Percentiles rank a stretch among this genome's conserved stretches.
These are phyloP conservation scores for Silene latifolia DNA, from an alignment of 148 eudicot genomes.

Conservation along the genomic window DNA sequence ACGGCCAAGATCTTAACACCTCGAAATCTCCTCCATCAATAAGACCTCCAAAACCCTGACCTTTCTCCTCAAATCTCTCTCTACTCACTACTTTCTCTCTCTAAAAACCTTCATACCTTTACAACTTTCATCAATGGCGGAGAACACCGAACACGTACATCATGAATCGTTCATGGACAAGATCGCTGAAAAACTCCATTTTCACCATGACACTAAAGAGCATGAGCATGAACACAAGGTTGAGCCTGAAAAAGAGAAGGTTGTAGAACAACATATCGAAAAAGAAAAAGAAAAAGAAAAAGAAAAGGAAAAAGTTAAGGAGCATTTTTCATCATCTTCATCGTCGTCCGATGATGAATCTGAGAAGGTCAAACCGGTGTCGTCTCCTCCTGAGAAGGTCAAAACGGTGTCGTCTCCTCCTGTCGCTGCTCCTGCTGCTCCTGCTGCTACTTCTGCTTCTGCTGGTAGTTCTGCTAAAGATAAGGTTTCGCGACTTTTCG, in stretches of 20 bases:
- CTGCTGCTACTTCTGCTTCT: constrained; percentile 12
- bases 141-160: constrained; percentile 9
- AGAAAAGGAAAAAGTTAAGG: background rate
- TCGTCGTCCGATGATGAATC: constrained; percentile 48
- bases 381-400: constrained; percentile 23
- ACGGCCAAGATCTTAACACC: constrained; percentile 22
- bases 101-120: background rate
- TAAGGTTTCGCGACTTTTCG: constrained; percentile 53
- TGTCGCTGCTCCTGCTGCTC: constrained; percentile 9
- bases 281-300: background rate
- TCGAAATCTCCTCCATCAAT: constrained; percentile 25
- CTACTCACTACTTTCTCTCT: constrained; percentile 12
- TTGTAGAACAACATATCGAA: background rate
- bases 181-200: constrained; percentile 57
- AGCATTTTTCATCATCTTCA: constrained; percentile 26
- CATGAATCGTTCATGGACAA: constrained; percentile 46
- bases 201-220: constrained; percentile 4
- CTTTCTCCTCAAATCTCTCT: constrained; percentile 1
- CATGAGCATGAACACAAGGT: background rate
- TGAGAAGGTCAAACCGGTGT: constrained; percentile 26
- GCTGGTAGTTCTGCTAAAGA: constrained; percentile 24
- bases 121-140: constrained; percentile 32
- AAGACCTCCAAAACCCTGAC: constrained; percentile 5
- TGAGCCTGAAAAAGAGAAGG: background rate
- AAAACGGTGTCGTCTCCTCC: constrained; percentile 20